Percentiles rank a stretch among this genome's conserved stretches.
Conservation (phyloP, 176 grass and related monocot species). For the Poa pratensis region DNA sequence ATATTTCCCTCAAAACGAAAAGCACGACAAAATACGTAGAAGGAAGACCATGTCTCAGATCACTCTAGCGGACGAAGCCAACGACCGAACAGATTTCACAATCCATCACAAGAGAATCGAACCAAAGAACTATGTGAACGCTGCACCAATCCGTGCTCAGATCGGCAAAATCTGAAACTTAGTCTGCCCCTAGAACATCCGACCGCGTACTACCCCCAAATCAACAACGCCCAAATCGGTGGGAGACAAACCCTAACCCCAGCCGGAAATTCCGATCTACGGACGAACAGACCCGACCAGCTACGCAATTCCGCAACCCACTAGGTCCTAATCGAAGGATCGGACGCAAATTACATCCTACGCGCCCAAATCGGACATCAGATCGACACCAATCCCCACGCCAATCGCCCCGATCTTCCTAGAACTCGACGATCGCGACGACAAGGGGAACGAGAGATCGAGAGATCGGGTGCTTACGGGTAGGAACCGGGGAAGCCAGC, state of each 20-base stretch:
- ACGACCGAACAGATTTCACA: not conserved
- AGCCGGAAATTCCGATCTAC: not conserved
- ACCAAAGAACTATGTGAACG: not conserved
- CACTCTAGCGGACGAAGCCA: not conserved
- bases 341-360: no score
- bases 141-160: not conserved
- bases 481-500: constrained; percentile 42
- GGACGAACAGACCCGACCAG: not conserved
- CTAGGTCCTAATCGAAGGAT: not conserved
- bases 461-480: constrained; percentile 46
- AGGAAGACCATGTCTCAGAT: not conserved
- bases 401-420: not conserved
- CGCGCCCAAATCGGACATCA: not conserved
- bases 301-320: not conserved
- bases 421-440: not conserved
- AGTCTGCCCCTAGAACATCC: not conserved
- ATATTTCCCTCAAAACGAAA: not conserved
- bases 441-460: not conserved
- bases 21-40: no score
- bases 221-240: not conserved
- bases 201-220: not conserved
- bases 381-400: not conserved
- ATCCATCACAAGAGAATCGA: not conserved
- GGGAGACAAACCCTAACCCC: not conserved
- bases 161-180: not conserved